These are phyloP conservation scores for Tulasnella calospora DNA, from an alignment of 768 basidiomycete genomes.

Conservation along the genomic window DNA sequence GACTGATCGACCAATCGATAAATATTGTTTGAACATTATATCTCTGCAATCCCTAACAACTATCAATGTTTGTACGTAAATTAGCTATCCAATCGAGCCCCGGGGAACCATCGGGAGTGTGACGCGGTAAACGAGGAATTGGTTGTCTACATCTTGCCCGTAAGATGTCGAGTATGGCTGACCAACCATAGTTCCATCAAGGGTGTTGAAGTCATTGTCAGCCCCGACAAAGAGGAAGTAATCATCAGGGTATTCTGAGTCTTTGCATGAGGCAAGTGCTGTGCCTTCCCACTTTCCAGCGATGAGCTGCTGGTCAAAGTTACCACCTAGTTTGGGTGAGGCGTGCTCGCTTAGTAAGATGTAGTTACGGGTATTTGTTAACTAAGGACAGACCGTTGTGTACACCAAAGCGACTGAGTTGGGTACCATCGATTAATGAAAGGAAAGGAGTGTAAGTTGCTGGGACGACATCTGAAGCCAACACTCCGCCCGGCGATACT, in stretches of 20 bases:
- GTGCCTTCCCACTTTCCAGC: slow-evolving; percentile 65
- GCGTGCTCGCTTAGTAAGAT: neutral
- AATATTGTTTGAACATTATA: neutral
- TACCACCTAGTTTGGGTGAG: slow-evolving; percentile 39
- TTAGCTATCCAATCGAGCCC: slow-evolving; percentile 24
- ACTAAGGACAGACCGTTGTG: slow-evolving; percentile 47
- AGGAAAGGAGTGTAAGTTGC: slow-evolving; percentile 56
- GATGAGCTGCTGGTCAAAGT: slow-evolving; percentile 51
- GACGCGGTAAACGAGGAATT: slow-evolving; percentile 58
- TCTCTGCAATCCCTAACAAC: neutral
- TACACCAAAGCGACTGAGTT: slow-evolving; percentile 58
- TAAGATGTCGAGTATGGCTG: slow-evolving; percentile 46
- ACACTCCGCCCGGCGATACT: slow-evolving; percentile 48
- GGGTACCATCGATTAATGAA: slow-evolving; percentile 47
- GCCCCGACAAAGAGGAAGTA: slow-evolving; percentile 63
- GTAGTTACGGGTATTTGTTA: too few species aligned
- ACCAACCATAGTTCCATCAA: slow-evolving; percentile 50
- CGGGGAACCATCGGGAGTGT: slow-evolving; percentile 44
- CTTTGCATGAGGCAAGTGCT: slow-evolving; percentile 53
- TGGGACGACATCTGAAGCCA: slow-evolving; percentile 47
- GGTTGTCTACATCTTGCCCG: slow-evolving; percentile 54
- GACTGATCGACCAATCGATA: neutral
- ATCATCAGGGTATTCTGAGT: slow-evolving; percentile 53
- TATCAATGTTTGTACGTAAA: neutral
- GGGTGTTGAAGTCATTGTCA: slow-evolving; percentile 62